phyloP scores from a whole-genome alignment of 169 alveolate genomes.

The Cytauxzoon felis region DNA sequence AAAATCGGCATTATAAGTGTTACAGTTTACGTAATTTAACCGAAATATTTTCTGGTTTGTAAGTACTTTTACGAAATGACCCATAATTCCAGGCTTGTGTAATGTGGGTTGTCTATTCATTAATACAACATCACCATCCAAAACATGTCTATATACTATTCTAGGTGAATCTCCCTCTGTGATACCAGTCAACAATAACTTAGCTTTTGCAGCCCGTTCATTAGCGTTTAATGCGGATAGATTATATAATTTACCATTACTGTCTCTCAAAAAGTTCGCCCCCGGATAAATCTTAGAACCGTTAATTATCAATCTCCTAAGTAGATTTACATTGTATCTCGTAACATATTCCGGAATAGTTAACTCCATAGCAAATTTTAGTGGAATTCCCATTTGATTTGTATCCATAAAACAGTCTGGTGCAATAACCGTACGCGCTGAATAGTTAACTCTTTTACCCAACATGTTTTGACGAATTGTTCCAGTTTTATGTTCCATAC shows the following conservation, averaged over 20 bases:
- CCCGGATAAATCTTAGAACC: slow-evolving; percentile 96
- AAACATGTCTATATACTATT: slow-evolving; percentile 91
- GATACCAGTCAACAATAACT: slow-evolving; percentile 61
- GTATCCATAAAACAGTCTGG: slow-evolving; percentile 97
- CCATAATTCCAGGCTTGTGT: slow-evolving; percentile 96
- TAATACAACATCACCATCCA: slow-evolving; percentile 94
- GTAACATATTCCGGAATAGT: slow-evolving; percentile 93
- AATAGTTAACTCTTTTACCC: slow-evolving; percentile 98
- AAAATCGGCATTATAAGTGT: slow-evolving; percentile 98
- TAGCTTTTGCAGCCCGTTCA: slow-evolving; percentile 85
- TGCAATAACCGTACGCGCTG: slow-evolving; percentile 97
- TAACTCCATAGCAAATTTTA: slow-evolving; percentile 88
- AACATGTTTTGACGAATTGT: slow-evolving; percentile 95
- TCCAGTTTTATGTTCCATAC: slow-evolving; percentile 95
- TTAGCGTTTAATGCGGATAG: slow-evolving; percentile 62
- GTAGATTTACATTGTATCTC: slow-evolving; percentile 80
- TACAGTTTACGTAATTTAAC: slow-evolving; percentile 96
- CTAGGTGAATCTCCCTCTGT: slow-evolving; percentile 58
- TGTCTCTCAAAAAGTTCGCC: slow-evolving; percentile 83
- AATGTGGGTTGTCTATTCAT: slow-evolving; percentile 97
- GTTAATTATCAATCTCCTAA: slow-evolving; percentile 86
- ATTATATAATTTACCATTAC: slow-evolving; percentile 66
- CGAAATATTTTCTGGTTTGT: slow-evolving; percentile 94
- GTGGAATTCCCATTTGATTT: slow-evolving; percentile 95
- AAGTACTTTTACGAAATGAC: slow-evolving; percentile 82